A percentile compares a stretch with the other conserved stretches of the same genome.
Conservation (phyloP, 768 basidiomycete species). For the Tylopilus subfusipes region DNA sequence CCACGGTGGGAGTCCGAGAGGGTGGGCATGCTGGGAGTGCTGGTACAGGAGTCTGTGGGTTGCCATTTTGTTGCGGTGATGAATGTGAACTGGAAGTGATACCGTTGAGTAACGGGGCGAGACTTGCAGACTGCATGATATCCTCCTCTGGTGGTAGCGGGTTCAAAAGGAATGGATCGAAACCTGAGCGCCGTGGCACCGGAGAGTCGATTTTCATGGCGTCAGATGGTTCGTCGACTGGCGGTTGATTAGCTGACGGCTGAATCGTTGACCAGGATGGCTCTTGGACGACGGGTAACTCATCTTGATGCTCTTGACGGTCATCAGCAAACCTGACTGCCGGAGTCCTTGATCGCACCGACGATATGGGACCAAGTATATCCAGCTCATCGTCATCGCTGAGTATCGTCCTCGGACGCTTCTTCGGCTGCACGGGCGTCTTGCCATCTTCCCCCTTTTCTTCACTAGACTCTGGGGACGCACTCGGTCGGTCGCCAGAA, state of each 20-base stretch:
- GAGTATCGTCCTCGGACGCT: slow-evolving; percentile 42
- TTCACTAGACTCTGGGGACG: slow-evolving; percentile 43
- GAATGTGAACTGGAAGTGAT: slow-evolving; percentile 1
- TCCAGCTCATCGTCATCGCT: slow-evolving; percentile 51
- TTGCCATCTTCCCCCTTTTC: slow-evolving; percentile 45
- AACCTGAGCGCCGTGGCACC: slow-evolving; percentile 38
- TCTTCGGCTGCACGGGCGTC: slow-evolving; percentile 46
- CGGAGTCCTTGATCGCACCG: slow-evolving; percentile 34
- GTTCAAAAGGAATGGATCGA: slow-evolving; percentile 53
- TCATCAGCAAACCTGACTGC: slow-evolving; percentile 52
- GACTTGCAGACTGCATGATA: slow-evolving; percentile 17
- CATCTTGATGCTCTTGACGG: slow-evolving; percentile 15
- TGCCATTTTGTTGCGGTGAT: slow-evolving; percentile 11
- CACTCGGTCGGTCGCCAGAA: slow-evolving; percentile 50
- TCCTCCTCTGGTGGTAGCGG: slow-evolving; percentile 39
- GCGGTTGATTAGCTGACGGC: background rate
- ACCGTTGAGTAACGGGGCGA: slow-evolving; percentile 29
- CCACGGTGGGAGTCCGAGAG: slow-evolving; percentile 7
- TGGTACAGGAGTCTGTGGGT: slow-evolving; percentile 9
- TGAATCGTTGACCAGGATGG: background rate
- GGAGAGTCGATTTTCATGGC: slow-evolving; percentile 40
- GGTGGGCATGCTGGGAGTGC: background rate
- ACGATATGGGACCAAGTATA: slow-evolving; percentile 26
- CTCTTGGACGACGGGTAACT: slow-evolving; percentile 13
- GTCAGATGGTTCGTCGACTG: slow-evolving; percentile 4